Base-by-base conservation (phyloP, 352 stramenopile species). In the Pythium rishiriense region DNA sequence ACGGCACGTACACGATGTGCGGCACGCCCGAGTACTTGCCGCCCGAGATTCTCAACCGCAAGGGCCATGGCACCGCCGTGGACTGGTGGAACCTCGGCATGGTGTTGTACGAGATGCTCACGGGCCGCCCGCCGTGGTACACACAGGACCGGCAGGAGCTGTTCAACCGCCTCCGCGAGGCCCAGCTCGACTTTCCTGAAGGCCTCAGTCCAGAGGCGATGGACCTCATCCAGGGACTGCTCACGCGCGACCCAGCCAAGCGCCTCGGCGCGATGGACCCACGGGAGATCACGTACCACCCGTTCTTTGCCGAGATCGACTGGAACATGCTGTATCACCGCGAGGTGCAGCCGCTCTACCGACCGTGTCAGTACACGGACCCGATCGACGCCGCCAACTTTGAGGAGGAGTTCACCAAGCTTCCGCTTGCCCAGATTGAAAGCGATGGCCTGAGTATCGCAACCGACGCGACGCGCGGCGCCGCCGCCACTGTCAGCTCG, bases 41-140 rank as follows among this genome's bases (percentile, higher is more conserved):
- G 28, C 90, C 90, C 0, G 90, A 97, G 66, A 78, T 96, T 25
- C 65, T 96, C 19, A 75, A 81, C 19, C 78, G 85, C 42, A 88
- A 90, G 61, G 83, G 85, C 31, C 85, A 97, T 49, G 88, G 90
- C 54, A 91, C 78, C 0, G 87, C 87, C 0, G 88, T 97, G 35
- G 90, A 97, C 65, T 97, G 87, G 88, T 97, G 90, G 90, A 81
- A 82, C 19, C 73, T 97, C 0, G 90, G 90, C 47, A 91, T 94
- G 78, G 80, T 96, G 45, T 59, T 97, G 39, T 96, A 93, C 68
- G 90, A 96, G 70, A 93, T 97, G 86, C 81, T 97, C 15, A 96
- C 86, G 11, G 87, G 87, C 1, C 68, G 93, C 45, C 82, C 84
- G 22, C 87, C 89, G 9, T 97, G 87, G 86, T 95, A 96, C 66